phyloP scores from a whole-genome alignment of 148 eudicot genomes.

The Amaranthus palmeri region DNA sequence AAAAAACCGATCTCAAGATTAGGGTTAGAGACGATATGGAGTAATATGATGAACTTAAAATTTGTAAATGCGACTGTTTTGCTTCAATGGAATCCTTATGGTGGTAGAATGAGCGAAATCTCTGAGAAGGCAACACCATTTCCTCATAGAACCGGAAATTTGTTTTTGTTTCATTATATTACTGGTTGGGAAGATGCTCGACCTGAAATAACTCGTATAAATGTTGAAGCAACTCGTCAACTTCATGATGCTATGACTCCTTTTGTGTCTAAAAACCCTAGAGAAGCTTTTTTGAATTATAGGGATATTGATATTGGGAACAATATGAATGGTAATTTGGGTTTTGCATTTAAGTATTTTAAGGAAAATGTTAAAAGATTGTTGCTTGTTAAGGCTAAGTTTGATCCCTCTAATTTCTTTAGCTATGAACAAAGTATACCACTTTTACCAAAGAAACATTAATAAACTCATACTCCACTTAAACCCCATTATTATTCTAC shows the following conservation, averaged over 20 bases:
- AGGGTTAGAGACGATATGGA: conserved; percentile 7
- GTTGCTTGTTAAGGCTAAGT: conserved; percentile 13
- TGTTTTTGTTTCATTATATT: conserved; percentile 22
- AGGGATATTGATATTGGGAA: conserved; percentile 22
- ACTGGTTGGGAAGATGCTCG: conserved; percentile 1
- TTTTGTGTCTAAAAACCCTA: conserved; percentile 11
- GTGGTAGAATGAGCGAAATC: conserved; percentile 4
- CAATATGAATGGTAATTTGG: not conserved
- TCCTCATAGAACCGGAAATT: not conserved
- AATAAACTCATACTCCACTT: no score
- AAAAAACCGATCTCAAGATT: not conserved
- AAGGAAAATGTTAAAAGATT: conserved; percentile 17
- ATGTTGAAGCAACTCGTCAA: no score
- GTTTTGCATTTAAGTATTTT: conserved; percentile 16
- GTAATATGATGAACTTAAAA: not conserved
- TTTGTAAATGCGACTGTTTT: not conserved
- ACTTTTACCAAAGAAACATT: not conserved
- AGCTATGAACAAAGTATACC: conserved; percentile 20
- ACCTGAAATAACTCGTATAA: no score
- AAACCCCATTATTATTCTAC: no score
- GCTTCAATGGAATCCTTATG: not conserved
- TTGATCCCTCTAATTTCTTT: conserved; percentile 15
- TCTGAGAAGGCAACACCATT: not conserved
- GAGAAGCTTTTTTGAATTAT: conserved; percentile 21
- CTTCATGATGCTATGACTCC: conserved; percentile 1